A percentile compares a stretch with the other conserved stretches of the same genome.
These are phyloP conservation scores for Colletotrichum lupini DNA, from an alignment of 2,329 filamentous ascomycete genomes.

Conservation along the genomic window DNA sequence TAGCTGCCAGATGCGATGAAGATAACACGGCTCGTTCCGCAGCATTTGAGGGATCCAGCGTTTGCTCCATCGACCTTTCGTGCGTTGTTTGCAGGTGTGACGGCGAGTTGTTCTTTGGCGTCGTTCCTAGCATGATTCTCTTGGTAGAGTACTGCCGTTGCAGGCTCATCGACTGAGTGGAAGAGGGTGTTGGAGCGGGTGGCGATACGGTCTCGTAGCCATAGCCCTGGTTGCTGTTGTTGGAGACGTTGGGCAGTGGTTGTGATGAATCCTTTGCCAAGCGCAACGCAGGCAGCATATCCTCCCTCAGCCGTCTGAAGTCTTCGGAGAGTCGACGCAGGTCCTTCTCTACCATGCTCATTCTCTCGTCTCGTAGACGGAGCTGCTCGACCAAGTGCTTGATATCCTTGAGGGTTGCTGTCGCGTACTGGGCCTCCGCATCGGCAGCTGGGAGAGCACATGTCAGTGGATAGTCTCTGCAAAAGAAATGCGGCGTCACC, in stretches of 20 bases:
- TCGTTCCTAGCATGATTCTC: slow-evolving; percentile 75
- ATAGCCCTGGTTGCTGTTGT: slow-evolving; percentile 53
- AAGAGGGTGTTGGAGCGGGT: slow-evolving; percentile 66
- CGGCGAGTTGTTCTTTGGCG: slow-evolving; percentile 81
- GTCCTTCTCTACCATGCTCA: slow-evolving; percentile 85
- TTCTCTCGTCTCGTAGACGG: slow-evolving; percentile 88
- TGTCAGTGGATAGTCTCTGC: slow-evolving; percentile 10
- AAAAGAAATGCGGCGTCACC: slow-evolving; percentile 47
- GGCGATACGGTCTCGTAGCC: slow-evolving; percentile 68
- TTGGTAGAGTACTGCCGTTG: slow-evolving; percentile 82
- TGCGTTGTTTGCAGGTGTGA: slow-evolving; percentile 77
- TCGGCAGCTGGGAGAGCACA: slow-evolving; percentile 77
- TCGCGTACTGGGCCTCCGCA: slow-evolving; percentile 84
- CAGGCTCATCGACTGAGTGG: slow-evolving; percentile 63
- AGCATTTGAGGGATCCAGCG: slow-evolving; percentile 75
- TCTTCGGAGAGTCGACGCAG: slow-evolving; percentile 87
- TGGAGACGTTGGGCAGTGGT: slow-evolving; percentile 64
- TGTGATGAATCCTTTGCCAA: slow-evolving; percentile 93
- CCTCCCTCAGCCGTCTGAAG: slow-evolving; percentile 88
- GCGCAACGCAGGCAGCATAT: slow-evolving; percentile 89
- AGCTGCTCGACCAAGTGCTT: slow-evolving; percentile 91
- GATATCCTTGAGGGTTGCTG: slow-evolving; percentile 92
- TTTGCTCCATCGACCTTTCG: slow-evolving; percentile 72
- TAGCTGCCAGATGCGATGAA: slow-evolving; percentile 76
- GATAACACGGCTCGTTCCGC: slow-evolving; percentile 74